Evolutionary conservation across 495 filamentous ascomycete species (phyloP), one percentile per base, ranked within the genome.

Genomic region (Tuber microsphaerosporum): DNA sequence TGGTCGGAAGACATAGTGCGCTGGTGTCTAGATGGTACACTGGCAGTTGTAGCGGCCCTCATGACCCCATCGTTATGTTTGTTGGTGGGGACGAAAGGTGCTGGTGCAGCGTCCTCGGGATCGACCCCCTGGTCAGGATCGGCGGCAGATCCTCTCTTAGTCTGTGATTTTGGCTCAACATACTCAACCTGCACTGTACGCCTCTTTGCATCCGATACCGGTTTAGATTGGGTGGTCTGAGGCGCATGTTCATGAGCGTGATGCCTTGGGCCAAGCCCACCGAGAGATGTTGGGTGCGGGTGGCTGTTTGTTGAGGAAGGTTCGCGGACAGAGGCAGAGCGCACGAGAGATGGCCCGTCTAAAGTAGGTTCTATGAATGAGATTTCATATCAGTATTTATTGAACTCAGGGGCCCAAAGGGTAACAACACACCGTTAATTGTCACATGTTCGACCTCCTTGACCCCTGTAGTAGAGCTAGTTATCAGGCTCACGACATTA

Each of bases 131-230:
- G 70, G 34, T 92, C 91, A 71, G 80, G 79, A 41, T 81, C 80
- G 19, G 72, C 79, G 10, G 76, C 72, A 17, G 80, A 82, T 37
- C 90, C 91, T 80, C 92, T 84, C 4, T 85, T 83, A 7, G 95
- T 97, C 77, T 93, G 90, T 26, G 92, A 95, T 44, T 90, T 89
- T 51, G 95, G 96, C 61, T 93, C 91, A 71, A 99, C 96, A 86
- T 99, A 99, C 85, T 99, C 95, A 19, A 98, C 93, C 84, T 99
- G 95, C 1, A 99, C 93, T 0, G 95, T 99, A 73, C 93, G 88
- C 51, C 95, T 90, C 84, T 98, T 99, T 78, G 91, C 91, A 81
- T 97, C 95, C 34, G 91, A 89, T 5, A 86, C 82, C 2, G 88
- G 85, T 84, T 93, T 91, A 16, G 86, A 86, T 79, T 89, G 90